These are phyloP conservation scores for Trichoderma breve DNA, from an alignment of 2,329 filamentous ascomycete genomes.

Conservation along the genomic window DNA sequence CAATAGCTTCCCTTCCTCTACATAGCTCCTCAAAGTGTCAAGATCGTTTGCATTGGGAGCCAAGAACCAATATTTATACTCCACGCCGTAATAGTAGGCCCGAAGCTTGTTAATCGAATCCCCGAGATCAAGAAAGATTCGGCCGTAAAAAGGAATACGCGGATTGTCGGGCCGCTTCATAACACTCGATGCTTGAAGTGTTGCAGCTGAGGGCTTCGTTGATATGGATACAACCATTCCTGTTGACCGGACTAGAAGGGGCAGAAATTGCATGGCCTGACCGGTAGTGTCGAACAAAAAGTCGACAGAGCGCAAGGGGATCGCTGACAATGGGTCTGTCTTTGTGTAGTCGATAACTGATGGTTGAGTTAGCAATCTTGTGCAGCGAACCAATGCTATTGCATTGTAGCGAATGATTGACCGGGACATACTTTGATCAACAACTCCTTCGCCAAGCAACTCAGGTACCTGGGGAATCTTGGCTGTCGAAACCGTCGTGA, in stretches of 20 bases:
- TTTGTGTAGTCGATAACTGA: background rate
- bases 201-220: background rate
- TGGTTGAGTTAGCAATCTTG: background rate
- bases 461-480: background rate
- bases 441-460: background rate
- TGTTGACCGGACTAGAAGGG: background rate
- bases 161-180: background rate
- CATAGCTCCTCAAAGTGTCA: background rate
- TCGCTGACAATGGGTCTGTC: background rate
- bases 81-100: background rate
- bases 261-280: background rate
- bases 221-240: background rate
- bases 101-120: background rate
- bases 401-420: background rate
- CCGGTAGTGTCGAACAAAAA: background rate
- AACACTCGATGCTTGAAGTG: background rate
- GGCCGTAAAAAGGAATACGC: background rate
- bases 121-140: background rate
- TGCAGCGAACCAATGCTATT: background rate
- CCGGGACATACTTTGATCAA: background rate
- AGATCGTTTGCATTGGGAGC: background rate
- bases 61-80: background rate
- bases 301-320: background rate
- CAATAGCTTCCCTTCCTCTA: background rate
- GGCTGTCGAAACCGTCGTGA: background rate